Evolutionary conservation across 306 rosid species (phyloP).

Genomic region (Malus fusca): DNA sequence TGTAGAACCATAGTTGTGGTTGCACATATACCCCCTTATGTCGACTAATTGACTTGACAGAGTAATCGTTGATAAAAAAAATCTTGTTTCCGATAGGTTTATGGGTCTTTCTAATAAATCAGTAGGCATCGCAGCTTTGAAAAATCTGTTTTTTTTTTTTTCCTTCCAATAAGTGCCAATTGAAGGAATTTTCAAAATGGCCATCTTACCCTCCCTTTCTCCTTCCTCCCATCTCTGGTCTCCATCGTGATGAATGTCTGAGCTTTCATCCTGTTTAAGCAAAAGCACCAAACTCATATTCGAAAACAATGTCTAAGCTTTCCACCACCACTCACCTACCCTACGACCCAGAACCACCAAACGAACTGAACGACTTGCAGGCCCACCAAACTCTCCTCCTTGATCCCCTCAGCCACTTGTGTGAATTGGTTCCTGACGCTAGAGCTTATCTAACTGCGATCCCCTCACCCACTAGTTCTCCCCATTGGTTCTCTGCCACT

Average conservation of each 20-base stretch:
- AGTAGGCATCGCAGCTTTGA: background rate
- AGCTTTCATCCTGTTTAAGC: too few species aligned
- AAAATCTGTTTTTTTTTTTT: too few species aligned
- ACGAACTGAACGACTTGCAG: background rate
- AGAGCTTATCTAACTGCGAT: too few species aligned
- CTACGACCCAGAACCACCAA: background rate
- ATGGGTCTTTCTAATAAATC: background rate
- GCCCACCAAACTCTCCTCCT: background rate
- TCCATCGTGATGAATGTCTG: too few species aligned
- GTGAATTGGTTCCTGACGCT: constrained; percentile 22
- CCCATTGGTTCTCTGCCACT: too few species aligned
- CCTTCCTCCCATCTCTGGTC: too few species aligned
- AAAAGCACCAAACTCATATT: too few species aligned
- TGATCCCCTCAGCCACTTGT: constrained; percentile 14
- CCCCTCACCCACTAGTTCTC: too few species aligned
- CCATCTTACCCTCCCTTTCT: too few species aligned
- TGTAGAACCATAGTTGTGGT: background rate
- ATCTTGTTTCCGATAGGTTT: background rate
- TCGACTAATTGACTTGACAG: background rate
- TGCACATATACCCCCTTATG: background rate
- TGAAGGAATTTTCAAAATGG: too few species aligned
- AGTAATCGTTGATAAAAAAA: background rate
- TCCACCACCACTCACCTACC: constrained; percentile 1
- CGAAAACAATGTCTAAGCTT: background rate
- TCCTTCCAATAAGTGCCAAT: too few species aligned